Evolutionary conservation across 352 stramenopile genomes (phyloP).

Genomic region (Pythium oligandrum): DNA sequence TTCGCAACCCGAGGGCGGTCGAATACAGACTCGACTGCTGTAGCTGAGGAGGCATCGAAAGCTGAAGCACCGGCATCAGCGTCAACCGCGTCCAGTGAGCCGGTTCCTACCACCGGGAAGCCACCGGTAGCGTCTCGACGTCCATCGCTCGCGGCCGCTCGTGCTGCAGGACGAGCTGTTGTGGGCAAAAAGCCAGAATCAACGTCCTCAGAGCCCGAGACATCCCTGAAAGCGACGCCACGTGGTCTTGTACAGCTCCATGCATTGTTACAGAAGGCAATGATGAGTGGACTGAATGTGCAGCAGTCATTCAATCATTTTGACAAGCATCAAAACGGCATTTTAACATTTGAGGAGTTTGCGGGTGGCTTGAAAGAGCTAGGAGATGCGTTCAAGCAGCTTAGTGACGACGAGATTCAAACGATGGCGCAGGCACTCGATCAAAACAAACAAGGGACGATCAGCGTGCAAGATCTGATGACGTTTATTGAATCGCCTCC

Average conservation of each 20-base stretch:
- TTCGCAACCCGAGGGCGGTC: too few species aligned
- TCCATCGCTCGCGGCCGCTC: conserved; percentile 3
- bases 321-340: conserved; percentile 58
- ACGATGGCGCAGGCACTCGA: conserved; percentile 37
- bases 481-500: conserved; percentile 11
- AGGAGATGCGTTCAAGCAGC: conserved; percentile 27
- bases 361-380: conserved; percentile 31
- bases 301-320: conserved; percentile 69
- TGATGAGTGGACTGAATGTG: conserved; percentile 42
- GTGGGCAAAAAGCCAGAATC: not conserved
- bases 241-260: too few species aligned
- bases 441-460: conserved; percentile 17
- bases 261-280: conserved; percentile 35
- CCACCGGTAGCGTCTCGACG: not conserved
- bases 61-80: too few species aligned
- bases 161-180: not conserved
- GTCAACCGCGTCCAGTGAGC: too few species aligned
- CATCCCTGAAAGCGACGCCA: too few species aligned
- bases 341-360: conserved; percentile 59
- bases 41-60: too few species aligned
- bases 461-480: conserved; percentile 39
- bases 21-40: too few species aligned
- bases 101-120: too few species aligned
- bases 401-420: conserved; percentile 25
- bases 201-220: too few species aligned